Evolutionary conservation across 192 early-diverging fungal genomes (phyloP), one percentile per base, ranked within the genome.

Genomic region (Coemansia sp.): DNA sequence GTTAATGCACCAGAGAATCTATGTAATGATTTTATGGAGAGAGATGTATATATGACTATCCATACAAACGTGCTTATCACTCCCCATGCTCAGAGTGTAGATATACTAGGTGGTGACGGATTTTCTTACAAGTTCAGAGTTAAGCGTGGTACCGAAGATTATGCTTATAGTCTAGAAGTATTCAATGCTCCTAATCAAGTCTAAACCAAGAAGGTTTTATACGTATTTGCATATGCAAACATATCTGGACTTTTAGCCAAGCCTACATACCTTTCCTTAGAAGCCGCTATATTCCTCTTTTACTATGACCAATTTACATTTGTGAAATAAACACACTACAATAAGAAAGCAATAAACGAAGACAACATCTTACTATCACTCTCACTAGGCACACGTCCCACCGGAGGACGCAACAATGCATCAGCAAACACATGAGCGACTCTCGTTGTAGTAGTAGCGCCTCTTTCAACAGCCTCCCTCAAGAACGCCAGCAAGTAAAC

Each of bases 401-500:
- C 10, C 1, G 76, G 76, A 22, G 81, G 63, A 7, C 76, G 62
- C 49, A 83, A 50, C 58, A 83, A 29, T 13, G 69, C 81, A 1
- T 41, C 71, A 10, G 76, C 46, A 69, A 83, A 78, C 20, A 83
- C 81, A 27, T 69, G 66, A 0, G 73, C 81, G 3, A 78, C 71
- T 3, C 76, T 73, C 29, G 67, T 70, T 4, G 81, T 65, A 22
- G 76, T 66, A 8, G 73, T 66, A 0, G 76, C 76, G 5, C 81
- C 81, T 24, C 74, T 62, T 41, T 87, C 63, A 83, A 83, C 34
- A 4, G 73, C 83, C 64, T 94, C 93, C 13, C 87, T 71, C 62
- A 97, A 72, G 66, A 97, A 95, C 27, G 87, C 87, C n/a, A 89
- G 85, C 41, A 97, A 64, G 69, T 95, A 97, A 29, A 92, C 84